Base-by-base conservation (phyloP, 73 alveolate species). In the Paramecium sonneborni region DNA sequence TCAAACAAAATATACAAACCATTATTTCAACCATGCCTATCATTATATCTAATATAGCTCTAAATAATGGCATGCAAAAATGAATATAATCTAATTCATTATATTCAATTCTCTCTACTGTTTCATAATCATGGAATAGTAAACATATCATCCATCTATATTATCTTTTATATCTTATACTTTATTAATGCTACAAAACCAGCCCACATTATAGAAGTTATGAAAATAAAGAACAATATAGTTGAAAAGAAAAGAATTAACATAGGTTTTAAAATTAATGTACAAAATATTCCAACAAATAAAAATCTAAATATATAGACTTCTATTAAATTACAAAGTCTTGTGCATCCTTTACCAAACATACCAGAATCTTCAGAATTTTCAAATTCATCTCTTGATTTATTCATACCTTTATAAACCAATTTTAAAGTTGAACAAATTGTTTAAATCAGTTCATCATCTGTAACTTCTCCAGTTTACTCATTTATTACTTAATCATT, bases 341-440 rank as follows among this genome's bases (percentile, higher is more conserved):
- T 43, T 10, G 89, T 37, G 74, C 87, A 20, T 4, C 88, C 39
- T 74, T 94, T 94, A 0, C 96, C 92, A 85, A 92, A 92, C 39
- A 94, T 70, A 3, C 95, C 97, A 6, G 96, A 92, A 86, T 94
- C 97, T 0, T 95, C 95, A 0, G 94, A 38, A 11, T 74, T 89
- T 57, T 94, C 97, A 86, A 94, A 94, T n/a, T 85, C 58, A 0
- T 14, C 26, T 67, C 97, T 92, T 39, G 97, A 94, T 82, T 92
- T 82, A 6, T 38, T 18, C 85, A 94, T 87, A 38, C 94, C 87
- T 46, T 57, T 62, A 57, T 79, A 92, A 72, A 89, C 82, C 57
- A 72, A 85, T 11, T 57, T 48, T 28, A 94, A 57, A 21, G 18
- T 35, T 72, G 55, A 35, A 72, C 57, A 35, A 15, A 72, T 41